Evolutionary conservation across 2,329 filamentous ascomycete genomes (phyloP).

Genomic region (Aspergillus brunneoviolaceus): DNA sequence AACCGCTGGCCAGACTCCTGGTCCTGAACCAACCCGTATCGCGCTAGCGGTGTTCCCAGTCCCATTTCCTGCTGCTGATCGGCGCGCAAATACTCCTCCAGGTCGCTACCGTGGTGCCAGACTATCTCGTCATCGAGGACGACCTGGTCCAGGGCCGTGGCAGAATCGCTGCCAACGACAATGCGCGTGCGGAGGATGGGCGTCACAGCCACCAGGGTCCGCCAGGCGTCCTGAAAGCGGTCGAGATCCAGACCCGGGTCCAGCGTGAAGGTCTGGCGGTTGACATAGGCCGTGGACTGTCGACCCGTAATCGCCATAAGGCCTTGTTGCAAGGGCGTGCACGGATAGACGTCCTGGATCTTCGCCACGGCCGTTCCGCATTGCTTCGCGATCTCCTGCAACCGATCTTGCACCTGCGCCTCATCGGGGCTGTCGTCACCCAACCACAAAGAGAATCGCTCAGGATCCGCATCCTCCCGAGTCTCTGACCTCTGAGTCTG

Average conservation of each 20-base stretch:
- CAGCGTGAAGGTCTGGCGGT: conserved; percentile 31
- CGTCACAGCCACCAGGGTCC: neutral
- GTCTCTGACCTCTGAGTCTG: too few relatives aligned
- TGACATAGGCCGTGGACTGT: conserved; percentile 37
- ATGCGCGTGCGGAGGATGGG: neutral
- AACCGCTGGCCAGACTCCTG: neutral
- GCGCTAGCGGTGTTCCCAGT: neutral
- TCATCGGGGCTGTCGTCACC: too few relatives aligned
- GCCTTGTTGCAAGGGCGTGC: conserved; percentile 42
- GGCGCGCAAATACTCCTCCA: neutral
- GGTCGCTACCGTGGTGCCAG: neutral
- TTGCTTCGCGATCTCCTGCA: too few relatives aligned
- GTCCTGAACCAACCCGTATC: neutral
- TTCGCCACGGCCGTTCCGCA: too few relatives aligned
- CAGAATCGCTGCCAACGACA: neutral
- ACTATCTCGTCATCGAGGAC: neutral
- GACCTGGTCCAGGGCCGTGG: neutral
- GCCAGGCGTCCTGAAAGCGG: conserved; percentile 39
- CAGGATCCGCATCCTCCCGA: too few relatives aligned
- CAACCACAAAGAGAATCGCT: too few relatives aligned
- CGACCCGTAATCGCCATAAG: conserved; percentile 36
- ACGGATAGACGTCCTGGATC: conserved; percentile 19
- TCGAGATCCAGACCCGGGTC: conserved; percentile 25
- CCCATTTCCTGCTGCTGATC: neutral
- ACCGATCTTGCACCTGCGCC: too few relatives aligned